Conservation (phyloP, 257 asterid species). For the Primulina tabacum region DNA sequence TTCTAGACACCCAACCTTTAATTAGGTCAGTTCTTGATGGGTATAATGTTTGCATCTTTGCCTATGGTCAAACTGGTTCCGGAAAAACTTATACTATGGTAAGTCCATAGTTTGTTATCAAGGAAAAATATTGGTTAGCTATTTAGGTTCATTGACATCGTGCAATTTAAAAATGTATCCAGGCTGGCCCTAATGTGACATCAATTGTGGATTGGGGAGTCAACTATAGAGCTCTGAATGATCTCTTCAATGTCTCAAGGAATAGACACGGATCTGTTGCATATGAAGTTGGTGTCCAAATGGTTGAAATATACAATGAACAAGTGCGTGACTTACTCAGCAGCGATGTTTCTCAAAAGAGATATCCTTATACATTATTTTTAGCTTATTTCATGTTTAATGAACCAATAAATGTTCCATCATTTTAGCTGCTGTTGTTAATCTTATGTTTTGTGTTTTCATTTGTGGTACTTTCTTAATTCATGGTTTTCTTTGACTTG, state of each 20-base stretch:
- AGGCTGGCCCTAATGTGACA: constrained; percentile 80
- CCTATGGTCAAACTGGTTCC: constrained; percentile 97
- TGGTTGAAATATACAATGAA: constrained; percentile 95
- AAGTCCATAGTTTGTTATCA: constrained; percentile 19
- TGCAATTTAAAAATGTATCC: constrained; percentile 26
- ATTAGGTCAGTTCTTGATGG: constrained; percentile 96
- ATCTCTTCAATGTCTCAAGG: constrained; percentile 81
- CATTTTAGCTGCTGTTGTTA: not conserved
- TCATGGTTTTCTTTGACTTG: constrained; percentile 64
- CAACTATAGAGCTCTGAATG: constrained; percentile 91
- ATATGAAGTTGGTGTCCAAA: constrained; percentile 84
- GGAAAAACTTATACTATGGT: constrained; percentile 99
- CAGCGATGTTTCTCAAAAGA: constrained; percentile 58
- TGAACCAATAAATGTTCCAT: constrained; percentile 19
- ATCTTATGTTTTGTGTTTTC: not conserved
- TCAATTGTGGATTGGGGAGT: constrained; percentile 89
- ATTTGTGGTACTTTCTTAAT: not conserved
- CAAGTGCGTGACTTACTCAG: constrained; percentile 92
- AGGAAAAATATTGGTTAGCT: constrained; percentile 11
- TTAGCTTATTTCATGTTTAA: constrained; percentile 1
- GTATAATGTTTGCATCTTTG: constrained; percentile 90
- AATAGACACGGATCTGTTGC: constrained; percentile 62
- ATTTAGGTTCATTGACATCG: constrained; percentile 19
- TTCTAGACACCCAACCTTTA: constrained; percentile 80
- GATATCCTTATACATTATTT: constrained; percentile 63